These are phyloP conservation scores for Sapria himalayana DNA, from an alignment of 345 rosid genomes.

Conservation along the genomic window DNA sequence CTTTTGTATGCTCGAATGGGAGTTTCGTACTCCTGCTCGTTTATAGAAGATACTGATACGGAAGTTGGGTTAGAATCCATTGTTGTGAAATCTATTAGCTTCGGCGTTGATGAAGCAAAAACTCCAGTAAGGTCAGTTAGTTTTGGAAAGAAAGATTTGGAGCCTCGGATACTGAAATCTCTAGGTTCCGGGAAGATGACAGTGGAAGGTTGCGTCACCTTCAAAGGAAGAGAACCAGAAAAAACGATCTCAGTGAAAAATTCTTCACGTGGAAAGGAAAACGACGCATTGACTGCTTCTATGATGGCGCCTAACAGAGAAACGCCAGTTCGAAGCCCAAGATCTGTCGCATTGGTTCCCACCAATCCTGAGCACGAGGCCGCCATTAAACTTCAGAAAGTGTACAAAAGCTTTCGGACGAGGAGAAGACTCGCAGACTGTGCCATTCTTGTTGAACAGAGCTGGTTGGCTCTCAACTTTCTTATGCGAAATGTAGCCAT, in stretches of 20 bases:
- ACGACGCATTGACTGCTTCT: constrained; percentile 2
- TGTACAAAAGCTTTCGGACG: constrained; percentile 81
- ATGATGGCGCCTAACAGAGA: constrained; percentile 5
- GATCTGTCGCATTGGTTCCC: constrained; percentile 20
- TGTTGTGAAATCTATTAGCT: constrained; percentile 51
- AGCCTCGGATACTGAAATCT: constrained; percentile 44
- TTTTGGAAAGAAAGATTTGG: constrained; percentile 27
- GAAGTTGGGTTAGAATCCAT: constrained; percentile 50
- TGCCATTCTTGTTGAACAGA: constrained; percentile 72
- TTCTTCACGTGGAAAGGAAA: constrained; percentile 9
- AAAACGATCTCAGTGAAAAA: constrained; percentile 22
- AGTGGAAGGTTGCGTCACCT: constrained; percentile 61
- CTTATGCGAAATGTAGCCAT: too few relatives aligned
- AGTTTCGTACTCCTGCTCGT: constrained; percentile 33
- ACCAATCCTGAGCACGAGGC: constrained; percentile 53
- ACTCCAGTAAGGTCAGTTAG: constrained; percentile 51
- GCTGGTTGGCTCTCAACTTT: constrained; percentile 31
- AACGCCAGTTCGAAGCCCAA: constrained; percentile 6
- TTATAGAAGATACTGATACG: constrained; percentile 30
- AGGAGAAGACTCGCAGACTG: constrained; percentile 93
- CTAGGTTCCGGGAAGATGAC: constrained; percentile 55
- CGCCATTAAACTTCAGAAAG: constrained; percentile 73
- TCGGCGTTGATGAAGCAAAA: constrained; percentile 41
- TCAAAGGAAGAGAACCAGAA: constrained; percentile 38
- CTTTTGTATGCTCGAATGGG: too few relatives aligned